phyloP scores from a whole-genome alignment of 345 rosid genomes.

The Eucalyptus albens region DNA sequence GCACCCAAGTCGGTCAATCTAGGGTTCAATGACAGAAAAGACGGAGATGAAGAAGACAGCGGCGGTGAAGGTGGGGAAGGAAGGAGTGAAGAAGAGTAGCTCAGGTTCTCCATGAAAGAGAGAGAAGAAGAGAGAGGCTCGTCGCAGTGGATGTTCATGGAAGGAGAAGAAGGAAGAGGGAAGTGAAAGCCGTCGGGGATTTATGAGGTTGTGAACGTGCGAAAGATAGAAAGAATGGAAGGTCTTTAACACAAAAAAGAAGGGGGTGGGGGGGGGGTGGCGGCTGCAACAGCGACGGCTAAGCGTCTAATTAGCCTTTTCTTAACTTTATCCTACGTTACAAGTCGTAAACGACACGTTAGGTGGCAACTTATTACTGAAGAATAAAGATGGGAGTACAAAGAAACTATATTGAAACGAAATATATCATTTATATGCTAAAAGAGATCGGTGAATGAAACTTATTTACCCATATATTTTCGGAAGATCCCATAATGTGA shows the following conservation, averaged over 20 bases:
- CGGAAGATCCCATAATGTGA: not conserved
- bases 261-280: not conserved
- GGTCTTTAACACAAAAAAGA: rapidly evolving
- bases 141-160: not conserved
- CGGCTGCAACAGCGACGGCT: not conserved
- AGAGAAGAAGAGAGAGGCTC: not conserved
- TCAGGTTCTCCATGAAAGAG: constrained; percentile 1
- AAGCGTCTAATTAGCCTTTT: not conserved
- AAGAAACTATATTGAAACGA: not conserved
- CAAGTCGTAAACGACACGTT: constrained; percentile 26
- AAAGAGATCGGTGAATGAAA: not conserved
- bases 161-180: not conserved
- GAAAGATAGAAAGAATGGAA: not conserved
- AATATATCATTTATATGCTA: not conserved
- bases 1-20: not conserved
- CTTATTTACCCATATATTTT: not conserved
- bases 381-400: not conserved
- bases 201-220: not conserved
- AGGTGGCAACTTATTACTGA: not conserved
- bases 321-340: not conserved
- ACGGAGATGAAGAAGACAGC: constrained; percentile 6
- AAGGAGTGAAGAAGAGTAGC: not conserved
- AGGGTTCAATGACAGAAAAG: constrained; percentile 1
- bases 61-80: not conserved
- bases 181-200: not conserved